Evolutionary conservation across 345 rosid species (phyloP), one percentile per base, ranked within the genome.

Genomic region (Capsella bursapastoris): DNA sequence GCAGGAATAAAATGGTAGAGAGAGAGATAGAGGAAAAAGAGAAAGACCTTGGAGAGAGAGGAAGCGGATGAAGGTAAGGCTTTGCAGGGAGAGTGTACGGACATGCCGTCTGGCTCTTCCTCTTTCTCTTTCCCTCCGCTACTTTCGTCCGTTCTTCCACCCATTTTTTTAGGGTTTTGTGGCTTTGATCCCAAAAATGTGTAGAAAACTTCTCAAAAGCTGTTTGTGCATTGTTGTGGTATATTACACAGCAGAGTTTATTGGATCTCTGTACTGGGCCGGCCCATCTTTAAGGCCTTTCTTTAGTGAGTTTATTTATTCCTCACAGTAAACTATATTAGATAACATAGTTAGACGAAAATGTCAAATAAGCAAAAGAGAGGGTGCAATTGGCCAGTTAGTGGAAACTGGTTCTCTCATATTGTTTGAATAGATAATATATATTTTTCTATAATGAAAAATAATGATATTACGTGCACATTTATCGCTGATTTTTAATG

Each of bases 61-160:
- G 99, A 89, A 60, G 92, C 98, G 22, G 99, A 90, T 49, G 99
- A 92, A 47, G 85, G 93, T n/a, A 96, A 89, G 73, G 95, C 90
- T 80, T 96, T 96, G 83, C 96, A 92, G 0, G 94, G 98, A 53
- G 99, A 92, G 71, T 90, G 99, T 49, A 90, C 94, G 57, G 98
- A 96, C 80, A 92, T 78, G 31, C 98, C 99, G 41, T 96, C 98
- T 62, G 83, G 97, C 64, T 95, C 96, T 81, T 85, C 90, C 74
- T 86, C 92, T 77, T 73, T 82, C 72, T 58, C 83, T 79, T 67
- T 66, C 16, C 28, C 67, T 59, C 65, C 56, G 6, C 71, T 72
- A 44, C 63, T 80, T 66, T 72, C 86, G 37, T 78, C 90, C 66
- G 72, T 78, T 13, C 48, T 63, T 14, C 44, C 81, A 50, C 51